Base-by-base conservation (phyloP, 1,284 basidiomycete species). In the Microbotryum violaceum region DNA sequence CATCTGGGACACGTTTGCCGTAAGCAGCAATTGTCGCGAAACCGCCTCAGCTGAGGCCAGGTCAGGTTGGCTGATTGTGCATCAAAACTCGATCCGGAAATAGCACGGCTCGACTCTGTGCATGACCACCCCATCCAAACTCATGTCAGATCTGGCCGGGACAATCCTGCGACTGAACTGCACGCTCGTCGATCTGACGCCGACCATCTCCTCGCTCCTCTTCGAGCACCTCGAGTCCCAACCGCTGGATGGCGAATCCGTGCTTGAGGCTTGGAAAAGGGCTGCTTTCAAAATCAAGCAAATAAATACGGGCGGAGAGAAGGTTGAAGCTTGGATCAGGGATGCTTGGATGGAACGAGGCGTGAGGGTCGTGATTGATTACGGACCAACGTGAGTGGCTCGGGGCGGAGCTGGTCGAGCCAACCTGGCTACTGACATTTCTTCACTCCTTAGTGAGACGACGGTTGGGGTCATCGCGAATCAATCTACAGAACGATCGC, bases 101-200 rank as follows among this genome's bases (percentile, higher is more conserved):
- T 52, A 71, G 70, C 69, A 70, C 49, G 70, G 70, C 16, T 46
- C 70, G 8, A 70, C 69, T 1, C 48, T 71, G 23, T 71, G 70
- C 53, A 56, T 71, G 52, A 70, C 70, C 3, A 66, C 60, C 20
- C 62, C 57, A 6, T 56, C 69, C 10, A 54, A 60, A 14, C 66
- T 70, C 27, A 61, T 66, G 57, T 66, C 67, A 1, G 68, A 68
- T 21, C 55, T 71, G 31, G 60, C 68, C 1, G 54, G 58, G 2
- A 57, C 65, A 3, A 66, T 71, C 47, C 57, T 67, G 20, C 50
- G 56, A 2, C 62, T 69, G 23, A 50, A 57, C 16, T 67, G 65
- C 54, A 70, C 67, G 6, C 56, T 69, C 23, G 64, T 70, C 58
- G 70, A 71, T 42, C 50, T 71, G 18, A 71, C 70, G 5, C 70